A percentile compares a stretch with the other conserved stretches of the same genome.
Conservation (phyloP, 352 stramenopile species). For the Lagenidium sp. region DNA sequence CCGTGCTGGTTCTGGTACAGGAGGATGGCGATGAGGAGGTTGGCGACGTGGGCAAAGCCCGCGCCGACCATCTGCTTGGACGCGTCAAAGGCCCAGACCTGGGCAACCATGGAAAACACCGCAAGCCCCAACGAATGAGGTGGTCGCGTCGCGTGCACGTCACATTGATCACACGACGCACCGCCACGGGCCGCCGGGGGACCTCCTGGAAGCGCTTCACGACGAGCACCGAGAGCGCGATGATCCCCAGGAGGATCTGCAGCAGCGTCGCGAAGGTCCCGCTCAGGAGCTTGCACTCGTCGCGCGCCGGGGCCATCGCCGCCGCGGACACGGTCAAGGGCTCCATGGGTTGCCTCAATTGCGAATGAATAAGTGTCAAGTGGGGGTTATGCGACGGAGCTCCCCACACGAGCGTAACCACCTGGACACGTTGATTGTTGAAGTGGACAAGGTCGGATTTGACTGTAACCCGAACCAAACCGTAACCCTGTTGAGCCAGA, state of each 20-base stretch:
- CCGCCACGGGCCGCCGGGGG: conserved; percentile 62
- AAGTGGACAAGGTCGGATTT: no score
- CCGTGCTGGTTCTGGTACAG: conserved; percentile 56
- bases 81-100: conserved; percentile 76
- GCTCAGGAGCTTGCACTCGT: conserved; percentile 79
- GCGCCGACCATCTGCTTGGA: conserved; percentile 84
- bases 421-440: no score
- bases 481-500: no score
- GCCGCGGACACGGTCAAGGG: no score
- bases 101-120: conserved; percentile 1
- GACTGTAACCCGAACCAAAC: no score
- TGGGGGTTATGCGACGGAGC: neutral
- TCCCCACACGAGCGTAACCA: conserved; percentile 1
- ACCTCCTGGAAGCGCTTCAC: conserved; percentile 67
- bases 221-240: conserved; percentile 76
- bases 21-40: conserved; percentile 82
- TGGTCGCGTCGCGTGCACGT: no score
- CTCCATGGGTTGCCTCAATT: no score
- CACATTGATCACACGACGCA: no score
- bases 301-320: conserved; percentile 18
- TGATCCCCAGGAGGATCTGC: conserved; percentile 70
- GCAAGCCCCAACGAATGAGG: neutral
- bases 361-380: neutral
- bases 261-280: conserved; percentile 67
- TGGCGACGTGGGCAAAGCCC: conserved; percentile 76